phyloP scores from a whole-genome alignment of 2,329 filamentous ascomycete species.

The Grosmannia huntii region DNA sequence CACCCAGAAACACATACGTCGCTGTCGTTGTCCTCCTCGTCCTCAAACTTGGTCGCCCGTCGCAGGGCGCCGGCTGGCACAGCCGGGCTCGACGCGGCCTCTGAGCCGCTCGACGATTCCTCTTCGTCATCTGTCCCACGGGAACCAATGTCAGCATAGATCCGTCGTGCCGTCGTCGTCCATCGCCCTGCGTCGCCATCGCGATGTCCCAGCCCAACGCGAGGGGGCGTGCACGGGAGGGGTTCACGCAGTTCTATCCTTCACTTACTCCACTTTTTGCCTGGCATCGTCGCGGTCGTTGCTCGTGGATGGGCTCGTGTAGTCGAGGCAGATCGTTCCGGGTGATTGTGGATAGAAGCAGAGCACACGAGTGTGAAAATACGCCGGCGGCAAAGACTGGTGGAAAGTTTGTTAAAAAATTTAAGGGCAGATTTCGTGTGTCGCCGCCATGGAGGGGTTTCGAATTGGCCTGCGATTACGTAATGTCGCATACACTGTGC shows the following conservation, averaged over 20 bases:
- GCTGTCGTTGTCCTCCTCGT: slow-evolving; percentile 71
- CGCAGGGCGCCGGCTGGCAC: slow-evolving; percentile 28
- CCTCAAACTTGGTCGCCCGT: slow-evolving; percentile 59
- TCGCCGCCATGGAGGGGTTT: not conserved
- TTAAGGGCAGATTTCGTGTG: not conserved
- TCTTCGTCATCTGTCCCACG: slow-evolving; percentile 22
- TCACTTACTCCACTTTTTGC: slow-evolving; percentile 28
- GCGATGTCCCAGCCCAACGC: not conserved
- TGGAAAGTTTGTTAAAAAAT: not conserved
- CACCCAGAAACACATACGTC: slow-evolving; percentile 53
- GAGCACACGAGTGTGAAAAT: not conserved
- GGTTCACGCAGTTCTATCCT: not conserved
- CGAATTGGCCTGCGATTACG: not conserved
- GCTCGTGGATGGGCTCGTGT: not conserved
- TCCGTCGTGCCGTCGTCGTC: not conserved
- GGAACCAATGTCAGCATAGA: not conserved
- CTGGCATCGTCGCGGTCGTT: slow-evolving; percentile 18
- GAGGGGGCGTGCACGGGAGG: not conserved
- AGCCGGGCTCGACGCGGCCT: slow-evolving; percentile 25
- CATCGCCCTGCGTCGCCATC: not conserved
- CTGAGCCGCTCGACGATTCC: slow-evolving; percentile 21
- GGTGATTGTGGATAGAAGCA: not conserved
- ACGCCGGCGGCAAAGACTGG: not conserved
- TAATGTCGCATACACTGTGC: not conserved
- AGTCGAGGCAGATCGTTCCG: not conserved